Conservation (phyloP, 768 basidiomycete genomes). For the Boletales sp. region DNA sequence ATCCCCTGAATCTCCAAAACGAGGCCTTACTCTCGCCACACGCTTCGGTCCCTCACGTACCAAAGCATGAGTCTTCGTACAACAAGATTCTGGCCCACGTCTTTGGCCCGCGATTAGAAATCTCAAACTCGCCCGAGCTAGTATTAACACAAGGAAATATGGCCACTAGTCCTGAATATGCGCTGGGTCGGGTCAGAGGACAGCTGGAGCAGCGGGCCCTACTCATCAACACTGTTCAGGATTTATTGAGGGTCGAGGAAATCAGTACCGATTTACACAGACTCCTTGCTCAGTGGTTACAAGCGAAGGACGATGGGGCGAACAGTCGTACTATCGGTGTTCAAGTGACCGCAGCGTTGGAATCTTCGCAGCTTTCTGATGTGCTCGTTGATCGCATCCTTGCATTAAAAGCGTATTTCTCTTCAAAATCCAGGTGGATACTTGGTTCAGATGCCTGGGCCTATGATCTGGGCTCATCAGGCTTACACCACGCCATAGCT, state of each 20-base stretch:
- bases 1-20: slow-evolving; percentile 49
- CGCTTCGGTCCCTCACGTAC: slow-evolving; percentile 55
- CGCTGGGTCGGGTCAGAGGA: slow-evolving; percentile 86
- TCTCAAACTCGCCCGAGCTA: slow-evolving; percentile 79
- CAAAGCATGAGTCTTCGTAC: slow-evolving; percentile 88
- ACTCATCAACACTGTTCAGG: slow-evolving; percentile 61
- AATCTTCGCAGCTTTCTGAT: slow-evolving; percentile 37
- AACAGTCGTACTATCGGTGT: slow-evolving; percentile 60
- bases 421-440: slow-evolving; percentile 84
- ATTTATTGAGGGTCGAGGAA: slow-evolving; percentile 52
- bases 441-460: slow-evolving; percentile 98
- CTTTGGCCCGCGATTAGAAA: slow-evolving; percentile 74
- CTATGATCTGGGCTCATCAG: slow-evolving; percentile 93
- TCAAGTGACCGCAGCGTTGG: slow-evolving; percentile 50
- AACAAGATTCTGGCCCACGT: slow-evolving; percentile 82
- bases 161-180: slow-evolving; percentile 92
- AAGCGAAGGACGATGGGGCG: slow-evolving; percentile 64
- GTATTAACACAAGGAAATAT: slow-evolving; percentile 65
- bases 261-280: slow-evolving; percentile 58
- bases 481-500: slow-evolving; percentile 90
- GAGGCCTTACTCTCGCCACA: slow-evolving; percentile 25
- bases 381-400: slow-evolving; percentile 55
- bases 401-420: slow-evolving; percentile 56
- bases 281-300: slow-evolving; percentile 75
- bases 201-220: slow-evolving; percentile 72